A percentile compares a stretch with the other conserved stretches of the same genome.
These are phyloP conservation scores for Medicago lupulina DNA, from an alignment of 306 rosid genomes.

Conservation along the genomic window DNA sequence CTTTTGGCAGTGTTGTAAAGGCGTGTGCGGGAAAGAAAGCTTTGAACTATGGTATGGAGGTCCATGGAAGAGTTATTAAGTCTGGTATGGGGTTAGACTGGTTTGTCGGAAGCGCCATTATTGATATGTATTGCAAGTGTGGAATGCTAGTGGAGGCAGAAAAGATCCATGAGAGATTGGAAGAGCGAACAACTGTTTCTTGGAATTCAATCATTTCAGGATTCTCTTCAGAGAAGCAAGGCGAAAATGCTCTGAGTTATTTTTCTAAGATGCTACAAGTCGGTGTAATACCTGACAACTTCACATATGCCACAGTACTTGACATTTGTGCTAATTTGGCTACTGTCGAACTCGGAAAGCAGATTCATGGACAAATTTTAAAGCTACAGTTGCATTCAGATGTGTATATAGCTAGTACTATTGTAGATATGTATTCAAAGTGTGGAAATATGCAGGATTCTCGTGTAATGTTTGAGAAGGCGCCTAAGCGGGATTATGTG, in stretches of 20 bases:
- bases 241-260: conserved; percentile 76
- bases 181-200: conserved; percentile 68
- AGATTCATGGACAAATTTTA: conserved; percentile 80
- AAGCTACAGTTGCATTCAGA: conserved; percentile 76
- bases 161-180: conserved; percentile 68
- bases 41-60: conserved; percentile 69
- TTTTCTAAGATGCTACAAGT: conserved; percentile 74
- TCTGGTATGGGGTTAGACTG: conserved; percentile 66
- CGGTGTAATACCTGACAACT: conserved; percentile 76
- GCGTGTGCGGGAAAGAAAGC: conserved; percentile 77
- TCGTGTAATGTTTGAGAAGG: conserved; percentile 67
- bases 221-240: conserved; percentile 68
- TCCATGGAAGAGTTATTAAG: conserved; percentile 78
- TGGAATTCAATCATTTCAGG: conserved; percentile 94
- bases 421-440: conserved; percentile 90
- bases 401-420: conserved; percentile 75
- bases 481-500: conserved; percentile 74
- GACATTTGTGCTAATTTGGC: conserved; percentile 90
- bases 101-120: conserved; percentile 84
- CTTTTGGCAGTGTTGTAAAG: conserved; percentile 81
- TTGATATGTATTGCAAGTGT: conserved; percentile 87
- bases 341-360: conserved; percentile 82
- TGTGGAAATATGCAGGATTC: conserved; percentile 87
- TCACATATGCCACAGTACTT: conserved; percentile 81
- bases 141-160: conserved; percentile 82